phyloP scores from a whole-genome alignment of 2,329 filamentous ascomycete genomes.

The Graphilbum fragrans region DNA sequence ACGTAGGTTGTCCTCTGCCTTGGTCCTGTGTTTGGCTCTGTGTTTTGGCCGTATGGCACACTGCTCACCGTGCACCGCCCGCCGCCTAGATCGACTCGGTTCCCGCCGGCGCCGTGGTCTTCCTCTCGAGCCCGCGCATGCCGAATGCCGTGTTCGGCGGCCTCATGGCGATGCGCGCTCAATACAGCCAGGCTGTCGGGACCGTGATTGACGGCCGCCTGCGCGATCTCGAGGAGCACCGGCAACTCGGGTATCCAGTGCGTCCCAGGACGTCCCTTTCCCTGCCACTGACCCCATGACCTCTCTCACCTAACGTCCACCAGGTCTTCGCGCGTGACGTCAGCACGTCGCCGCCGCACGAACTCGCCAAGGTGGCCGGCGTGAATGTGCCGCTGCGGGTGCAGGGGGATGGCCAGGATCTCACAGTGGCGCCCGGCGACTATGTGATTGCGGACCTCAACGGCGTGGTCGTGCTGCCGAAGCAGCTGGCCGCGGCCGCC shows the following conservation, averaged over 20 bases:
- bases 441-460: background rate
- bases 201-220: constrained; percentile 39
- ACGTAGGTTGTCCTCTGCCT: constrained; percentile 20
- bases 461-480: background rate
- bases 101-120: constrained; percentile 32
- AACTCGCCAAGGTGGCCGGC: constrained; percentile 27
- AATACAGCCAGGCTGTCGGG: constrained; percentile 29
- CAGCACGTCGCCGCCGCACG: constrained; percentile 29
- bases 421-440: background rate
- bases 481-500: constrained; percentile 23
- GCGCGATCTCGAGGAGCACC: constrained; percentile 40
- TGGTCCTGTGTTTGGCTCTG: background rate
- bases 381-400: constrained; percentile 25
- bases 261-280: background rate
- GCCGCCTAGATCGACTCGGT: constrained; percentile 32
- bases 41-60: too few species aligned
- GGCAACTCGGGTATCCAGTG: constrained; percentile 31
- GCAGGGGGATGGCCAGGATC: background rate
- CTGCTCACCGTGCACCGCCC: too few species aligned
- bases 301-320: background rate
- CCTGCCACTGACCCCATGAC: background rate
- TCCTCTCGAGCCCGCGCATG: constrained; percentile 34
- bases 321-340: constrained; percentile 30
- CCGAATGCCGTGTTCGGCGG: constrained; percentile 42
- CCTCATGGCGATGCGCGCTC: constrained; percentile 37